Base-by-base conservation (phyloP, 1,284 basidiomycete genomes). In the Uromyces viciae-fabae region DNA sequence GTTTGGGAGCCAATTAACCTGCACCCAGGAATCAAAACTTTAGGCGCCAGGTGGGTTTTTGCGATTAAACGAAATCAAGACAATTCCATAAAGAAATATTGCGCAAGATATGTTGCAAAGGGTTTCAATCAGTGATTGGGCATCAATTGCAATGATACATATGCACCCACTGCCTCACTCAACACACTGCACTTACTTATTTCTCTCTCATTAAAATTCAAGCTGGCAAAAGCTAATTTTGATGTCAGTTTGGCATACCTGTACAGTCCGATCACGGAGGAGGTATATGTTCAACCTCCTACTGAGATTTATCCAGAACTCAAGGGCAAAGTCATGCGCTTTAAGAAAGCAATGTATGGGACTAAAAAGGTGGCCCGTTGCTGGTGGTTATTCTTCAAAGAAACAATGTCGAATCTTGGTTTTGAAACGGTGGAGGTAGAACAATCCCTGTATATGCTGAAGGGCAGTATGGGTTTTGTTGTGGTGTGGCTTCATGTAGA, bases 161-260 rank as follows among this genome's bases (percentile, higher is more conserved):
- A 68, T 36, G 49, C 68, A 8, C 76, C 68, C 0, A 79, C 76
- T 1, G 68, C 64, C 7, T 71, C 46, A 9, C 43, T 79, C 46
- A 68, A 64, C 36, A 71, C 76, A 1, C 76, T 71, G 3, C 49
- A n/a, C 28, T 22, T 79, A 1, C 43, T 79, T 3, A 17, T 79
- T 11, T 42, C 64, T 5, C 9, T 79, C 1, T 14, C 64, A 19
- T 40, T 15, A 1, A 60, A 58, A 52, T 7, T 28, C 4, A 31
- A 28, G 5, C 68, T n/a, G n/a, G 28, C 73, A 4, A 14, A 42
- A 22, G 43, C 46, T 17, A 38, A 7, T 60, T 75, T 75, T 40
- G 73, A 75, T 46, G 73, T 75, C 31, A 75, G 43, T 33, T 4
- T 56, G n/a, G 73, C 73, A 7, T 75, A 75, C 73, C 31, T 75